Evolutionary conservation across 257 asterid species (phyloP).

Genomic region (Nicotiana noctiflora): DNA sequence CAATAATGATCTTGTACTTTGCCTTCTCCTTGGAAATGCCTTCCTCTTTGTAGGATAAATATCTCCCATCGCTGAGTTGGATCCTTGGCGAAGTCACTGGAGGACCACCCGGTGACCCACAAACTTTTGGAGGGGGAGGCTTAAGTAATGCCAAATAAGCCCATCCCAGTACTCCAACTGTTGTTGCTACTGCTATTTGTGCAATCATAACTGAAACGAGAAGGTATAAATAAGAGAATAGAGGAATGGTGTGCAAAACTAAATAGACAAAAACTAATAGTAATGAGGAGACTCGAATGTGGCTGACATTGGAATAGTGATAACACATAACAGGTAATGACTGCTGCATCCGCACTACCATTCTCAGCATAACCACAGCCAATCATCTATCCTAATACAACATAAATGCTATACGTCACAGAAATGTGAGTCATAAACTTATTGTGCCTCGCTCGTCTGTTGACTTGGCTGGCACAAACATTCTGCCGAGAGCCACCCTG

Average conservation of each 20-base stretch:
- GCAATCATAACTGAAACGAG: slow-evolving; percentile 46
- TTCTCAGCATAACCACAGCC: background rate
- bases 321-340: background rate
- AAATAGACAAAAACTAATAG: background rate
- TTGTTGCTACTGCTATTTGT: slow-evolving; percentile 38
- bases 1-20: slow-evolving; percentile 43
- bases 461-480: background rate
- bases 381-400: background rate
- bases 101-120: slow-evolving; percentile 79
- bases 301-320: background rate
- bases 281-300: background rate
- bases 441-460: background rate
- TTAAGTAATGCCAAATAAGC: slow-evolving; percentile 46
- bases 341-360: background rate
- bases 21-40: slow-evolving; percentile 65
- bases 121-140: slow-evolving; percentile 59
- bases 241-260: background rate
- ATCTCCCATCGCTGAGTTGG: slow-evolving; percentile 64
- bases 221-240: background rate
- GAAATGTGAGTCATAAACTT: background rate
- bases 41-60: slow-evolving; percentile 64
- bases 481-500: background rate
- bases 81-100: slow-evolving; percentile 61
- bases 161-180: slow-evolving; percentile 41
- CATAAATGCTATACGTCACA: too few relatives aligned